A percentile compares a stretch with the other conserved stretches of the same genome.
Conservation (phyloP, 257 asterid genomes). For the Penstemon newberryi region DNA sequence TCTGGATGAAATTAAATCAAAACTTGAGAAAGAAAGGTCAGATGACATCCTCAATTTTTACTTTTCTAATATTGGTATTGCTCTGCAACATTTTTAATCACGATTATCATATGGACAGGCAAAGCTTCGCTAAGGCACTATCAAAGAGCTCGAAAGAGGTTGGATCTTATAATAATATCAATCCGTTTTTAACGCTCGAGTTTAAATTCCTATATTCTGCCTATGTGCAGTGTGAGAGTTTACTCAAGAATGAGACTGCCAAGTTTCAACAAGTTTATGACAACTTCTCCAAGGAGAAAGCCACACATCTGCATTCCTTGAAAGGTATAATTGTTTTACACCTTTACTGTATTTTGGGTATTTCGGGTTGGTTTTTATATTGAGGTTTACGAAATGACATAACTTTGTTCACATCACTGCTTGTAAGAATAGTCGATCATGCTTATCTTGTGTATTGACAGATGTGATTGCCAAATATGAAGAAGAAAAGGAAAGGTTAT, state of each 20-base stretch:
- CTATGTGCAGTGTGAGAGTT: slow-evolving; percentile 73
- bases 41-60: slow-evolving; percentile 1
- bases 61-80: slow-evolving; percentile 11
- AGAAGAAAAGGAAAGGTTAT: too few relatives aligned
- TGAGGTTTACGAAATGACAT: too few relatives aligned
- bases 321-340: slow-evolving; percentile 44
- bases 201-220: slow-evolving; percentile 29
- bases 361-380: too few relatives aligned
- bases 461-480: too few relatives aligned
- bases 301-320: slow-evolving; percentile 65
- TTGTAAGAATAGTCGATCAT: too few relatives aligned
- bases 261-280: slow-evolving; percentile 67
- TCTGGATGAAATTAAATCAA: slow-evolving; percentile 70
- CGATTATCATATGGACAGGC: slow-evolving; percentile 56
- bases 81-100: not conserved
- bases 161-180: slow-evolving; percentile 23
- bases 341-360: too few relatives aligned
- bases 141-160: slow-evolving; percentile 94
- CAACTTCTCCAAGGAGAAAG: slow-evolving; percentile 73
- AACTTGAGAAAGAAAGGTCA: slow-evolving; percentile 93
- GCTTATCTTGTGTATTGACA: too few relatives aligned
- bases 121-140: slow-evolving; percentile 72
- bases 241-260: slow-evolving; percentile 67
- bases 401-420: too few relatives aligned
- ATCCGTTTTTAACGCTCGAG: slow-evolving; percentile 26